These are phyloP conservation scores for Pythium oligandrum DNA, from an alignment of 352 stramenopile genomes.

Conservation along the genomic window DNA sequence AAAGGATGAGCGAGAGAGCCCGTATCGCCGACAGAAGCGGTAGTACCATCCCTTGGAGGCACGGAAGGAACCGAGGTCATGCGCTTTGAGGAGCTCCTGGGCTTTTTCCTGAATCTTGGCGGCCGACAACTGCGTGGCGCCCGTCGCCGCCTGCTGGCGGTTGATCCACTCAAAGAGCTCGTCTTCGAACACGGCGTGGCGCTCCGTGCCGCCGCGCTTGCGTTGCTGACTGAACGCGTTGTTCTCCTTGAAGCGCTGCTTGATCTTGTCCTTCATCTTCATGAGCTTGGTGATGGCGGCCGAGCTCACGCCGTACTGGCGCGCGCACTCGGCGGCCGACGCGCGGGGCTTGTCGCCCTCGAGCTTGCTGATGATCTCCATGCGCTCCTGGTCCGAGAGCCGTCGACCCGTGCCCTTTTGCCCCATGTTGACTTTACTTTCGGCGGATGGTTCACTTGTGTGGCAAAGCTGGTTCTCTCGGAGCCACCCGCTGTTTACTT, in stretches of 20 bases:
- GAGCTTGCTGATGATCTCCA: constrained; percentile 68
- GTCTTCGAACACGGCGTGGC: constrained; percentile 34
- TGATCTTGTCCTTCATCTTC: constrained; percentile 62
- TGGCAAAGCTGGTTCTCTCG: neutral
- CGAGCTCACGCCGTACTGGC: constrained; percentile 59
- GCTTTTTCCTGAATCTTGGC: constrained; percentile 18
- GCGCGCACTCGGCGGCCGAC: constrained; percentile 53
- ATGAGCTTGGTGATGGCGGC: constrained; percentile 79
- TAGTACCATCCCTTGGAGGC: constrained; percentile 80
- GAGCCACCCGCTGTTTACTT: constrained; percentile 11
- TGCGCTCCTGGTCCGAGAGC: constrained; percentile 68
- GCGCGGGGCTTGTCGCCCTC: constrained; percentile 47
- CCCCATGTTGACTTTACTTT: constrained; percentile 8
- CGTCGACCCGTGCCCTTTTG: constrained; percentile 48
- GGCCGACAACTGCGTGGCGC: constrained; percentile 10
- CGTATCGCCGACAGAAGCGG: constrained; percentile 65
- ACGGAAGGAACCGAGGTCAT: constrained; percentile 20
- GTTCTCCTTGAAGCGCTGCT: constrained; percentile 58
- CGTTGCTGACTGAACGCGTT: constrained; percentile 35
- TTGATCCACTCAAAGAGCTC: constrained; percentile 57
- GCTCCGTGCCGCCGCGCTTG: constrained; percentile 53
- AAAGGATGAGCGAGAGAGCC: constrained; percentile 36
- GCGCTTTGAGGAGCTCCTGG: constrained; percentile 18
- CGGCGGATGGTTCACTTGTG: constrained; percentile 19
- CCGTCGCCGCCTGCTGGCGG: constrained; percentile 5